Evolutionary conservation across 2,329 filamentous ascomycete genomes (phyloP), one percentile per base, ranked within the genome.

Genomic region (Trichoderma aggressivum): DNA sequence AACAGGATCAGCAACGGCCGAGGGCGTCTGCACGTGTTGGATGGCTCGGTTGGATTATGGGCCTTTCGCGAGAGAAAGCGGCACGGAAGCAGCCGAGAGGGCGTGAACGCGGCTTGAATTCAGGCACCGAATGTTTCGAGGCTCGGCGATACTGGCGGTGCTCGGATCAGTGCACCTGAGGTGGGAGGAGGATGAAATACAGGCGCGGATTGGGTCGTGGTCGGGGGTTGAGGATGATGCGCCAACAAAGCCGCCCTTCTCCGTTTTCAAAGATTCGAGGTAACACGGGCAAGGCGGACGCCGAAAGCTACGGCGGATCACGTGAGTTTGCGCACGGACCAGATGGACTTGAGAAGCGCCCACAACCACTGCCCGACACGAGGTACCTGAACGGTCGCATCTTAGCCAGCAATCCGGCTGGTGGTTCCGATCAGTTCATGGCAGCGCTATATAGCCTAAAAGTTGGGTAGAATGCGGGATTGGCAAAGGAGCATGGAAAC

Each of bases 291-390:
- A 69, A 69, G 56, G 66, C 39, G 59, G 61, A 60, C 60, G 67
- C 71, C 60, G 67, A 55, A 47, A 53, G 43, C 64, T 56, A 26
- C 34, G 72, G 72, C 72, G 58, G 72, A 77, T 80, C 79, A 80
- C 79, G 77, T 80, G 79, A 80, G 75, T 70, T 3, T 24, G 72
- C 69, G 79, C 78, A 79, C 76, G 74, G 75, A 71, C 75, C 75
- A 74, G 12, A 18, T 53, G 56, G 36, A 67, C 64, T 32, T 67
- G 4, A 1, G 18, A n/a, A 34, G 26, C 56, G 56, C 56, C n/a
- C 30, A 28, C 3, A 39, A n/a, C 36, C 21, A 39, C 59, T 10
- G 56, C 30, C 30, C 56, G 21, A 12, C 1, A 21, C 30, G 12
- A 59, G 34, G 56, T 59, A 59, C 56, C 56, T 59, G 30, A 21